Base-by-base conservation (phyloP, 1,284 basidiomycete species). In the Rhodotorula sp. region DNA sequence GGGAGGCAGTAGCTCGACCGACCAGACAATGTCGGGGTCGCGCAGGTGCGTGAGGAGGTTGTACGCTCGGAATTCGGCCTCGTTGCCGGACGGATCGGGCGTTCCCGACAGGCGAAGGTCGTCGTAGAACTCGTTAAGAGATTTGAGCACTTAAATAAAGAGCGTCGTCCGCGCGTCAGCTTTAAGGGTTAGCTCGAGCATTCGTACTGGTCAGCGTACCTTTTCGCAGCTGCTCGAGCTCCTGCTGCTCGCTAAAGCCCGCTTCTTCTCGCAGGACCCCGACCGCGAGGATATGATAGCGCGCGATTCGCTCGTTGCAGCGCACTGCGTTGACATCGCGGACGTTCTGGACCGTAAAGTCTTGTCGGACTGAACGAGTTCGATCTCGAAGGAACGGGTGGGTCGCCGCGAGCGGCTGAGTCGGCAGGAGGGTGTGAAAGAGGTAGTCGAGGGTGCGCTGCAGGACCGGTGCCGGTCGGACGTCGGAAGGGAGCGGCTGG, bases 41-140 rank as follows among this genome's bases (percentile, higher is more conserved):
- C 92, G 88, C 55, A 97, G 89, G 78, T 97, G 93, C 54, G 92
- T 90, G 50, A 98, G 86, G 50, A 95, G 87, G 79, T 95, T 92
- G 83, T 98, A 98, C 0, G 97, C 89, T 28, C 93, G 88, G 87
- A 99, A 97, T 81, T 99, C 95, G 60, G 97, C 87, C 79, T 98
- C 94, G 67, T 90, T 90, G 0, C 90, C 87, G 12, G 89, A 90
- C 62, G 88, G 79, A 23, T 68, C n/a, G 21, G 69, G 49, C 3
- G 64, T 34, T 45, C 68, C 57, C 10, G 64, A 60, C 54, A 88
- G 88, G 67, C 92, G 87, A 71, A 81, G 78, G 76, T 97, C 95
- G 77, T 92, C 89, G 80, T 97, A 97, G 78, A 92, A 95, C 79
- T 97, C 92, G 80, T 93, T 92, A 61, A 98, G 84, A 78, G 90